Conservation (phyloP, 305 asterid genomes). For the Fraxinus xanthoxyloides region DNA sequence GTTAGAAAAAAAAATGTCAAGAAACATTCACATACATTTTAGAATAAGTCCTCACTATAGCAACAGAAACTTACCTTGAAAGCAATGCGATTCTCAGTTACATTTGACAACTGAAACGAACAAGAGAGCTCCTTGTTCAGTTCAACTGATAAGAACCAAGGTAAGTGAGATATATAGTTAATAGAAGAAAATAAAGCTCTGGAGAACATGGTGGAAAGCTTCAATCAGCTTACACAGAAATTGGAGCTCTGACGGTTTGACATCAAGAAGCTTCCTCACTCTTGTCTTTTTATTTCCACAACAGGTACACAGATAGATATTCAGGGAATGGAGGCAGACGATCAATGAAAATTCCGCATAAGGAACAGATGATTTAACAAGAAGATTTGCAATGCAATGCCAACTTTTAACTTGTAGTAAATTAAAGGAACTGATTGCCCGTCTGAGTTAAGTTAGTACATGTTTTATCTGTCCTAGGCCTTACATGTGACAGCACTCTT, state of each 20-base stretch:
- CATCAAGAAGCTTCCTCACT: constrained; percentile 30
- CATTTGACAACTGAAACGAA: constrained; percentile 45
- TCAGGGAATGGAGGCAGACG: constrained; percentile 14
- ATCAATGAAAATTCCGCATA: constrained; percentile 7
- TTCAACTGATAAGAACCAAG: constrained; percentile 35
- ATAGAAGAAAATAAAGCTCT: background rate
- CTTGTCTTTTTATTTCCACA: constrained; percentile 23
- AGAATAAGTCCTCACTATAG: background rate
- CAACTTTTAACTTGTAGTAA: background rate
- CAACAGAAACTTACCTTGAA: constrained; percentile 34
- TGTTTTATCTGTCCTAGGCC: background rate
- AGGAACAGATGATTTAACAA: constrained; percentile 10
- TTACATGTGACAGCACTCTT: background rate
- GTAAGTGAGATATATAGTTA: constrained; percentile 6
- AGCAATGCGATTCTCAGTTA: constrained; percentile 41
- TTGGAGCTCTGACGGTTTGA: constrained; percentile 37
- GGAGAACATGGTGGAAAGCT: background rate
- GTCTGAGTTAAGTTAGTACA: background rate
- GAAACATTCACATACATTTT: background rate
- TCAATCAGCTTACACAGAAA: constrained; percentile 30
- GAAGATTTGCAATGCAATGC: background rate
- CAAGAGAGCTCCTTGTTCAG: constrained; percentile 37
- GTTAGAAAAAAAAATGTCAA: background rate
- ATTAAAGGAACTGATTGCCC: background rate
- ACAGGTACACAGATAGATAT: constrained; percentile 9